Percentiles rank a stretch among this genome's conserved stretches.
These are phyloP conservation scores for Hypholoma sublateritium DNA, from an alignment of 768 basidiomycete genomes.

Conservation along the genomic window DNA sequence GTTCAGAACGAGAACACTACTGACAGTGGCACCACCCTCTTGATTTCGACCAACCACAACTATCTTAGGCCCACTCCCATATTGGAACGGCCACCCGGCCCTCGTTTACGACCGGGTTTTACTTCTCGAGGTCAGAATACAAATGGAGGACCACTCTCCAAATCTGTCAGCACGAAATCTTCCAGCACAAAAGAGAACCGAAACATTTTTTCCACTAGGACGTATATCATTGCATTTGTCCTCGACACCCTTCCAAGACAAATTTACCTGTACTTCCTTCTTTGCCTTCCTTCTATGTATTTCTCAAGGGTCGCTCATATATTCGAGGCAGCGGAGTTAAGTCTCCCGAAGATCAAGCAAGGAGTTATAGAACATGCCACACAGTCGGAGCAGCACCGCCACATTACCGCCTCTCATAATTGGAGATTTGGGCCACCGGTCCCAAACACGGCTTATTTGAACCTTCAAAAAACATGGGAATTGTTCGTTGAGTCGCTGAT, in stretches of 20 bases:
- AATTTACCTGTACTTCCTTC: slow-evolving; percentile 40
- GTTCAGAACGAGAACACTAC: not conserved
- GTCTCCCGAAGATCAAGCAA: slow-evolving; percentile 52
- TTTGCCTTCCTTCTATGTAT: slow-evolving; percentile 65
- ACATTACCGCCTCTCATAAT: not conserved
- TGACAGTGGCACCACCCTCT: not conserved
- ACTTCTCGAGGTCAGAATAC: not conserved
- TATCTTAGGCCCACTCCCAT: not conserved
- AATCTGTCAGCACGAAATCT: not conserved
- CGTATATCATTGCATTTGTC: slow-evolving; percentile 19
- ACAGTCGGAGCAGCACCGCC: slow-evolving; percentile 4
- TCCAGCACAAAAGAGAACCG: not conserved
- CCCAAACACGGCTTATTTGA: slow-evolving; percentile 9
- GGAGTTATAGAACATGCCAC: slow-evolving; percentile 34
- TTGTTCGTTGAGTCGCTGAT: slow-evolving; percentile 25
- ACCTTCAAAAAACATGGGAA: slow-evolving; percentile 37
- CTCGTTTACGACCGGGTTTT: not conserved
- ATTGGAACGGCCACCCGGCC: not conserved
- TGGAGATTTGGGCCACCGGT: not conserved
- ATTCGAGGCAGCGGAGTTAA: slow-evolving; percentile 67
- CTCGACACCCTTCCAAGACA: slow-evolving; percentile 28
- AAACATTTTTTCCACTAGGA: not conserved
- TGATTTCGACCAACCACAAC: not conserved
- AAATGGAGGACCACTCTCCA: not conserved
- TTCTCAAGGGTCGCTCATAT: slow-evolving; percentile 68